Percentiles rank a stretch among this genome's conserved stretches.
phyloP scores from a whole-genome alignment of 805 yeast species.

The Dipodascus albidus region DNA sequence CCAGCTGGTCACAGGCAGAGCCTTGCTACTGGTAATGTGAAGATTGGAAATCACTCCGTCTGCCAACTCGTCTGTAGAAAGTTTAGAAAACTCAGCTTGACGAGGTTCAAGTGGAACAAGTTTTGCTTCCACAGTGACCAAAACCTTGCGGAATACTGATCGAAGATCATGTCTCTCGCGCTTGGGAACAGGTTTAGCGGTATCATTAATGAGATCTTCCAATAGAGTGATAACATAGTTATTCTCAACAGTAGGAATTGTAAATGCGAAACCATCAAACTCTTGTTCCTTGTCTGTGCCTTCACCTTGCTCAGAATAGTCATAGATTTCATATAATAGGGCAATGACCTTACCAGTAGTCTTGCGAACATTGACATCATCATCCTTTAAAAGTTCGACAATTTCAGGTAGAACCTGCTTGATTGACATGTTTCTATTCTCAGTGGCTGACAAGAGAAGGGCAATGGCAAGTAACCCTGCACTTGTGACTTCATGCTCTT shows the following conservation, averaged over 20 bases:
- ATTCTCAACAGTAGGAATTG: constrained; percentile 35
- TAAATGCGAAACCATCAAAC: constrained; percentile 32
- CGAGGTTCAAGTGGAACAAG: constrained; percentile 28
- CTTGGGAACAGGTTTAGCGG: constrained; percentile 47
- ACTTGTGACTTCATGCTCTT: constrained; percentile 20
- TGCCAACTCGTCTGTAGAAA: constrained; percentile 7
- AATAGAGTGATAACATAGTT: constrained; percentile 20
- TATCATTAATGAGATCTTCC: constrained; percentile 33
- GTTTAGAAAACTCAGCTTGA: constrained; percentile 11
- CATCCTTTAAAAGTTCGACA: constrained; percentile 33
- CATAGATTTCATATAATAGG: constrained; percentile 39
- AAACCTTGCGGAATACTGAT: constrained; percentile 49
- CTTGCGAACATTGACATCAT: constrained; percentile 35
- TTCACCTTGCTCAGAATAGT: constrained; percentile 30
- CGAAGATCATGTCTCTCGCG: constrained; percentile 50
- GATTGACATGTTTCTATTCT: constrained; percentile 31
- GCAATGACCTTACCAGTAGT: constrained; percentile 49
- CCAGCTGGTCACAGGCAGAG: constrained; percentile 25
- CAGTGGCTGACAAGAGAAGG: constrained; percentile 15
- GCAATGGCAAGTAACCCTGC: constrained; percentile 16
- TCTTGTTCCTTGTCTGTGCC: constrained; percentile 28
- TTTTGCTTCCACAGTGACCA: constrained; percentile 32
- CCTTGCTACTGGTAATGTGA: constrained; percentile 15
- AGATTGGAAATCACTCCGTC: constrained; percentile 16
- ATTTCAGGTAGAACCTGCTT: constrained; percentile 32